Base-by-base conservation (phyloP, 805 yeast genomes). In the Monosporozyma servazzii region DNA sequence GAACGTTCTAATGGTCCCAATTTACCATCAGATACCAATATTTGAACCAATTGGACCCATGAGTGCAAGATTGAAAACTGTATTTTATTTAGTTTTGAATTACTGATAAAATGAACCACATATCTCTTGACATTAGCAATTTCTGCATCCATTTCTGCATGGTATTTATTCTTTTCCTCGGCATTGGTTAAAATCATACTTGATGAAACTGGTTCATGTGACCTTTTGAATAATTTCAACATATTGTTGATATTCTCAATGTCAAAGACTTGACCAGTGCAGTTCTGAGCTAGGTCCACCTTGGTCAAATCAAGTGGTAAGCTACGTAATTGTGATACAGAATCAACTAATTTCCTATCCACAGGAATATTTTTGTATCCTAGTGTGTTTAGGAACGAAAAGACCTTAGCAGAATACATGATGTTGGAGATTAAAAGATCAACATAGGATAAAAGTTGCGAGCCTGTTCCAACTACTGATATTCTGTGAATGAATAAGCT, bases 41-140 rank as follows among this genome's bases (percentile, higher is more conserved):
- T 80, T 54, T 88, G 88, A 23, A 88, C 81, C 48, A 90, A 66
- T 57, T 82, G 84, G 21, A 83, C 82, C 98, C 98, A 91, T 0
- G 95, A 78, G 60, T 83, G 88, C 29, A 91, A 69, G 52, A 84
- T 79, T 13, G 75, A 69, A 46, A 84, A 69, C 54, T 85, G 93
- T 8, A 73, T 70, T 1, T 73, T 64, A 54, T 75, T 75, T 57
- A 80, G 75, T 40, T 73, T 72, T 44, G 72, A 71, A 42, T 70
- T 71, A n/a, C 79, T 68, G 13, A 79, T 59, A 23, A 73, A 71
- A 56, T 77, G 77, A 0, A 72, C 69, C 30, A 82, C 58, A 49
- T 74, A 73, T 3, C 17, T 13, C 21, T 51, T 56, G 1, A 53
- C 44, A 3, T 29, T n/a, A 42, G 5, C 20, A 1, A 53, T 48